A percentile compares a stretch with the other conserved stretches of the same genome.
These are phyloP conservation scores for Rhizopus delemar DNA, from an alignment of 371 early-diverging fungal genomes.

Conservation along the genomic window DNA sequence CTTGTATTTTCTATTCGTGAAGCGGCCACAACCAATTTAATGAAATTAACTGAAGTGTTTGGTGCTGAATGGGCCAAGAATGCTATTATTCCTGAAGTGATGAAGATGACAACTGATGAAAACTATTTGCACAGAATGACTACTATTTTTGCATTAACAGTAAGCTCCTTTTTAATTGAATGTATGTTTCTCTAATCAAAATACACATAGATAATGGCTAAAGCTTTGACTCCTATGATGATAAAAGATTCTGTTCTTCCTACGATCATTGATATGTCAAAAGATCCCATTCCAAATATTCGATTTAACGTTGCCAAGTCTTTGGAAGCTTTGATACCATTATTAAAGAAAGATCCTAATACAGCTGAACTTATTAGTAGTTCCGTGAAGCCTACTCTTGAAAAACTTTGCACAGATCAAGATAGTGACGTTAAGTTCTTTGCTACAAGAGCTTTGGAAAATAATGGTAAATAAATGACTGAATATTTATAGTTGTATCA, in stretches of 20 bases:
- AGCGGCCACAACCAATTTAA: slow-evolving; percentile 89
- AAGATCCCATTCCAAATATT: slow-evolving; percentile 98
- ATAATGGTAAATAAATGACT: slow-evolving; percentile 24
- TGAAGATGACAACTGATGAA: slow-evolving; percentile 82
- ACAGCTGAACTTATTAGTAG: slow-evolving; percentile 61
- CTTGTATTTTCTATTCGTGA: slow-evolving; percentile 96
- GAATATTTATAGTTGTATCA: background rate
- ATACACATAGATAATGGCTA: slow-evolving; percentile 75
- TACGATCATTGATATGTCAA: slow-evolving; percentile 77
- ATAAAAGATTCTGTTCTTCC: slow-evolving; percentile 90
- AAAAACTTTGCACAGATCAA: slow-evolving; percentile 81
- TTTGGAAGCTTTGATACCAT: slow-evolving; percentile 82
- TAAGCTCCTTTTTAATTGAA: slow-evolving; percentile 36
- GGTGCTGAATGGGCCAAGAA: slow-evolving; percentile 97
- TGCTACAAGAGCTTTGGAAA: slow-evolving; percentile 78
- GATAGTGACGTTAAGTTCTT: slow-evolving; percentile 95
- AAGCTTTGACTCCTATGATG: slow-evolving; percentile 82
- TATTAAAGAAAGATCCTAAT: slow-evolving; percentile 71
- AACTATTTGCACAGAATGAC: slow-evolving; percentile 98
- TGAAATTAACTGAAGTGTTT: slow-evolving; percentile 93
- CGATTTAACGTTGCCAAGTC: slow-evolving; percentile 98
- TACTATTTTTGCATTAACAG: slow-evolving; percentile 92
- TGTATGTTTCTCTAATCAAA: background rate
- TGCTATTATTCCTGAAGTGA: slow-evolving; percentile 91
- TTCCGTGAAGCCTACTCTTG: slow-evolving; percentile 79